These are phyloP conservation scores for Malus sylvestris DNA, from an alignment of 306 rosid species.

Conservation along the genomic window DNA sequence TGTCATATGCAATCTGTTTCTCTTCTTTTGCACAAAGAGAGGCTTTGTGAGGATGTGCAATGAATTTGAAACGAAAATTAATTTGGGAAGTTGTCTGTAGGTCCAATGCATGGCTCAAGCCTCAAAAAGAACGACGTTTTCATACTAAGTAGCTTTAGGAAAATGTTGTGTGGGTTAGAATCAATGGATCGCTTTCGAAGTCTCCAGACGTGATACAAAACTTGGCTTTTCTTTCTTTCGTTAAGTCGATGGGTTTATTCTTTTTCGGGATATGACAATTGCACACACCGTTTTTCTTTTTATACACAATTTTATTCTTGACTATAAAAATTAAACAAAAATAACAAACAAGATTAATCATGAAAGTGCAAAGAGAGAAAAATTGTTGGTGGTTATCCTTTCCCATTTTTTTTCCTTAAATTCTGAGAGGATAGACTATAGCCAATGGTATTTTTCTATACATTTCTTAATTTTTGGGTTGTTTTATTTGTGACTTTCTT, in stretches of 20 bases:
- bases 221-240: conserved; percentile 5
- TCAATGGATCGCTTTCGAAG: conserved; percentile 35
- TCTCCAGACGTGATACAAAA: conserved; percentile 1
- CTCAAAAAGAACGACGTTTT: not conserved
- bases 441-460: not conserved
- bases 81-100: not conserved
- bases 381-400: not conserved
- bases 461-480: not conserved
- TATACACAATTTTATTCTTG: no score
- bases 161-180: conserved; percentile 20
- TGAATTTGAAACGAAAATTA: conserved; percentile 30
- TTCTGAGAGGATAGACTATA: not conserved
- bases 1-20: conserved; percentile 5
- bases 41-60: conserved; percentile 22
- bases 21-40: conserved; percentile 11
- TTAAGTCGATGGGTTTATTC: not conserved
- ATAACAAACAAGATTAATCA: no score
- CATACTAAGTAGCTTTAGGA: not conserved
- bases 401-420: not conserved
- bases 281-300: no score
- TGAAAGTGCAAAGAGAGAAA: no score
- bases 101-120: conserved; percentile 15
- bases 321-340: no score
- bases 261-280: no score
- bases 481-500: not conserved